These are phyloP conservation scores for Emergomyces africanus DNA, from an alignment of 2,329 filamentous ascomycete genomes.

Conservation along the genomic window DNA sequence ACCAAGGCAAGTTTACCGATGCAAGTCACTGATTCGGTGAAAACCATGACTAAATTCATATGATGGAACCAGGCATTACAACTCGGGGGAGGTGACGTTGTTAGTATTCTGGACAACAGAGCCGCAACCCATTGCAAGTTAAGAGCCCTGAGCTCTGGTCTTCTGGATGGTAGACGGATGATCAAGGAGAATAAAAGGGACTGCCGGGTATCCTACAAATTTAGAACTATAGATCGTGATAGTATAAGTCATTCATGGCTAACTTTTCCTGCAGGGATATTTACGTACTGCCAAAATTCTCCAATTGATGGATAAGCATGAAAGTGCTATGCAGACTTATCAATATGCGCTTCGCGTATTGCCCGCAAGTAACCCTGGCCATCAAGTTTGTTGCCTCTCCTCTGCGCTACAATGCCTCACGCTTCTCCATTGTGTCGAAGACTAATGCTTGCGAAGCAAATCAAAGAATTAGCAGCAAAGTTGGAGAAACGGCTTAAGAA, in stretches of 20 bases:
- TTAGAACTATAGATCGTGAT: background rate
- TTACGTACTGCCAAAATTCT: slow-evolving; percentile 40
- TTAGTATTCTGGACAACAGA: slow-evolving; percentile 41
- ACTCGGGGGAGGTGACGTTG: slow-evolving; percentile 18
- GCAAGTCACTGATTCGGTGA: background rate
- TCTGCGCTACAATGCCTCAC: slow-evolving; percentile 6
- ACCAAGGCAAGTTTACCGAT: slow-evolving; percentile 20
- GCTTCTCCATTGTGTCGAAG: background rate
- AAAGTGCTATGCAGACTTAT: slow-evolving; percentile 45
- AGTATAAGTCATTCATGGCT: background rate
- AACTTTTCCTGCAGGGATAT: slow-evolving; percentile 33
- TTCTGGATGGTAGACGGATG: slow-evolving; percentile 45
- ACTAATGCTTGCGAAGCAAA: slow-evolving; percentile 18
- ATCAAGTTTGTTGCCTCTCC: slow-evolving; percentile 15
- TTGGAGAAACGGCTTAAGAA: slow-evolving; percentile 23
- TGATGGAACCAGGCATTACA: slow-evolving; percentile 23
- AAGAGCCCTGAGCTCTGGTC: slow-evolving; percentile 36
- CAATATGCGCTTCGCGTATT: slow-evolving; percentile 44
- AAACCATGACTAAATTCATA: background rate
- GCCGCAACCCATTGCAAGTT: slow-evolving; percentile 44
- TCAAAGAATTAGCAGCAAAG: slow-evolving; percentile 37
- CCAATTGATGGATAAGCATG: slow-evolving; percentile 34
- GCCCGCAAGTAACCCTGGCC: slow-evolving; percentile 24
- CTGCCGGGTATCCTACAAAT: slow-evolving; percentile 27
- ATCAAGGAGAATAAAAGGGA: slow-evolving; percentile 39